Evolutionary conservation across 2,329 filamentous ascomycete genomes (phyloP), one percentile per base, ranked within the genome.

Genomic region (Colletotrichum aenigma): DNA sequence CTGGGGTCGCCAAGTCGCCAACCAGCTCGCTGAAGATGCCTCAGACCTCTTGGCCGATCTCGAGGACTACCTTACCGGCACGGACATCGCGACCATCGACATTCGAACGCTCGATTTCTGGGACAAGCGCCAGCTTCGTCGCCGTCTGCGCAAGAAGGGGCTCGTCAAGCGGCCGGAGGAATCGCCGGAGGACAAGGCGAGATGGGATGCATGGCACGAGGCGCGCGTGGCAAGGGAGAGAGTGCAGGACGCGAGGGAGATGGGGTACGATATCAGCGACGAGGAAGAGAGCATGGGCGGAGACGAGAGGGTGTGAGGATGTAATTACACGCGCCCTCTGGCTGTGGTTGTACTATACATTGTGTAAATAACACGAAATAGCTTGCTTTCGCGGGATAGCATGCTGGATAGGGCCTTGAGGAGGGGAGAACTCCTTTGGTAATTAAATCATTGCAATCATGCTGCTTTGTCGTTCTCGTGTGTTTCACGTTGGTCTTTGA

Each of bases 131-230:
- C 86, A 87, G 71, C 86, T 89, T 77, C 83, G 87, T 18, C 86
- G 90, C n/a, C 85, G 90, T 38, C 81, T 91, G 48, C 82, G 82
- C 55, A 91, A 88, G 81, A 87, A 83, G 80, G 88, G 87, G 2
- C 81, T 89, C 3, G 60, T 82, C 28, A 81, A 81, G 73, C 80
- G 84, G 30, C 85, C 85, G 78, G 81, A 81, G 6, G 82, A 84
- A 24, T 81, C 84, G 6, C 78, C 85, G 0, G 88, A 88, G 74
- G 84, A 89, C 48, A 82, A 80, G 78, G 84, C 83, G 4, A 86
- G 84, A 68, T 87, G 87, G 81, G 85, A 87, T 13, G 84, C 84
- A 3, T 90, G 89, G 89, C 84, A 84, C 32, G 81, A 81, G 30
- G 82, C 84, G 13, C 83, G 86, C 30, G 71, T 85, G 32, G 87